Conservation (phyloP, 2,329 filamentous ascomycete species). For the Boeremia lycopersici region DNA sequence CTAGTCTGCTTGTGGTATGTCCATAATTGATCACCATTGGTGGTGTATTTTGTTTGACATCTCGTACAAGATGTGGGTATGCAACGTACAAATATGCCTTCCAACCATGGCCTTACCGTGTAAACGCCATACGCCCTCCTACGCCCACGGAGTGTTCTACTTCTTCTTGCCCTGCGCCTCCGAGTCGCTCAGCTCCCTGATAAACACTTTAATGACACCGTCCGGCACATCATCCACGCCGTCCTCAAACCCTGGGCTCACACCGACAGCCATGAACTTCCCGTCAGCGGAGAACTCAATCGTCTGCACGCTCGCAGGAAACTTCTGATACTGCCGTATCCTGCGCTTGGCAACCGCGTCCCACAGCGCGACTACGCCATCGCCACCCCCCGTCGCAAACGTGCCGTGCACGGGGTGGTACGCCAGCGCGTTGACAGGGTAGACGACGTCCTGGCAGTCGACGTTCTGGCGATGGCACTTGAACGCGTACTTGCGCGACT, state of each 20-base stretch:
- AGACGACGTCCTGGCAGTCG: conserved; percentile 78
- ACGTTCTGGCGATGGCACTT: conserved; percentile 90
- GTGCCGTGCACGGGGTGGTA: conserved; percentile 85
- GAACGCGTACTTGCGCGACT: conserved; percentile 96
- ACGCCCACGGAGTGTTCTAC: conserved; percentile 24
- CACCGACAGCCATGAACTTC: conserved; percentile 76
- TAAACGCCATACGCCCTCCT: conserved; percentile 18
- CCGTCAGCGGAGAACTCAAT: conserved; percentile 80
- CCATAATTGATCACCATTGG: no score
- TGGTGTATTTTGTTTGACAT: no score
- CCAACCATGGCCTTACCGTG: neutral
- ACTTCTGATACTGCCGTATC: conserved; percentile 87
- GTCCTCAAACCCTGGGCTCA: conserved; percentile 87
- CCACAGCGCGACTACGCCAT: conserved; percentile 92
- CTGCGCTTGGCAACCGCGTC: conserved; percentile 88
- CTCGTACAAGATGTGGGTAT: neutral
- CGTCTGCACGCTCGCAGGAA: conserved; percentile 77
- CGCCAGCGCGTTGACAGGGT: conserved; percentile 86
- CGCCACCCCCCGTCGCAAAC: conserved; percentile 87
- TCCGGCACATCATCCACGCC: conserved; percentile 82
- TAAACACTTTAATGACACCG: conserved; percentile 72
- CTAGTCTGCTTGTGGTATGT: no score
- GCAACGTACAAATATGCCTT: conserved; percentile 4
- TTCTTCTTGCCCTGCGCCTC: conserved; percentile 89
- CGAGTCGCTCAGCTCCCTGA: conserved; percentile 82